Conservation (phyloP, 2,329 filamentous ascomycete genomes). For the Colletotrichum sidae region DNA sequence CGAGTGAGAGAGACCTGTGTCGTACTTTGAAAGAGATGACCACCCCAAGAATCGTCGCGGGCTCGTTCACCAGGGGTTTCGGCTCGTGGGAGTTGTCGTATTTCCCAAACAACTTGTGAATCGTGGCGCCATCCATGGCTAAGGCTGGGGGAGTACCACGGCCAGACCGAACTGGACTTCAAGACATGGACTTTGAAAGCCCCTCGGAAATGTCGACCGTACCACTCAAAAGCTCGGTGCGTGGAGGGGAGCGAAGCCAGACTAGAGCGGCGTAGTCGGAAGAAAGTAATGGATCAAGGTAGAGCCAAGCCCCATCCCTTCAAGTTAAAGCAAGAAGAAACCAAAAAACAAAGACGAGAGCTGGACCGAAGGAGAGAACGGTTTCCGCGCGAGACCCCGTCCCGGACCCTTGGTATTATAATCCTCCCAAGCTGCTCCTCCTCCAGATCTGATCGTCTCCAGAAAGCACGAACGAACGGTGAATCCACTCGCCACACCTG, state of each 20-base stretch:
- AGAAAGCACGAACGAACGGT: background rate
- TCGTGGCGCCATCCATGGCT: constrained; percentile 28
- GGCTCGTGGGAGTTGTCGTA: constrained; percentile 42
- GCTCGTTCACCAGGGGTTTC: constrained; percentile 44
- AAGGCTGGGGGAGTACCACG: background rate
- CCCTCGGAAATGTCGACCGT: background rate
- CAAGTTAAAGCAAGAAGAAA: constrained; percentile 8
- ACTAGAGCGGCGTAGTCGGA: constrained; percentile 7
- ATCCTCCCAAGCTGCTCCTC: background rate
- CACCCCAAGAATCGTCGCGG: constrained; percentile 44
- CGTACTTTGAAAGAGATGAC: constrained; percentile 45
- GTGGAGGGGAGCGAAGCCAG: background rate
- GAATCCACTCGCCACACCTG: background rate
- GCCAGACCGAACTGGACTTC: background rate
- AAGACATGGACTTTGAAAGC: constrained; percentile 8
- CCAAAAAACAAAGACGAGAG: background rate
- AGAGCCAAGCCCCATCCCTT: constrained; percentile 28
- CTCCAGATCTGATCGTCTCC: background rate
- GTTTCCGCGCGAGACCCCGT: constrained; percentile 11
- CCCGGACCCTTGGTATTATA: constrained; percentile 22
- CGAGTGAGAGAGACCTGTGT: too few relatives aligned
- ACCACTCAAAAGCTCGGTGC: too few relatives aligned
- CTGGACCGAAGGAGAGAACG: background rate
- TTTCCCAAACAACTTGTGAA: constrained; percentile 14
- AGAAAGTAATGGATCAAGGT: background rate